Evolutionary conservation across 768 basidiomycete species (phyloP).

Genomic region (Pisolithus tinctorius): DNA sequence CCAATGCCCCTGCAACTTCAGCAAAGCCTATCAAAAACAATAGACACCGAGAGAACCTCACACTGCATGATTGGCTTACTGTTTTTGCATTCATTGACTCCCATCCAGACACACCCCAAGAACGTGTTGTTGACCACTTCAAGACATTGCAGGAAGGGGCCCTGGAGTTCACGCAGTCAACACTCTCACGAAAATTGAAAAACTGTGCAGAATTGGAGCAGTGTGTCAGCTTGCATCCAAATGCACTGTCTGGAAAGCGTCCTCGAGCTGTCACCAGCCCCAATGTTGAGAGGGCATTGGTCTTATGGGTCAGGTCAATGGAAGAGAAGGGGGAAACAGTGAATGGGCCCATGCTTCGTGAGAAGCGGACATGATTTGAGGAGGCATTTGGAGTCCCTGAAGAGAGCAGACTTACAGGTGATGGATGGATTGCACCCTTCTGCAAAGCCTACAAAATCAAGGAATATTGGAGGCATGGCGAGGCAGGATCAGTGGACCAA

Average conservation of each 20-base stretch:
- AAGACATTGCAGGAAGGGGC: not conserved
- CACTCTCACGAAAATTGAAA: not conserved
- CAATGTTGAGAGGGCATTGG: slow-evolving; percentile 26
- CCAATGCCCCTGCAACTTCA: not conserved
- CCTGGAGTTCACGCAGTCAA: not conserved
- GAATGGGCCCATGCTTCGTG: slow-evolving; percentile 1
- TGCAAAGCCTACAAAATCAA: slow-evolving; percentile 1
- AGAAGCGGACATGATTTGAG: slow-evolving; percentile 3
- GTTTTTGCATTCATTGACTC: not conserved
- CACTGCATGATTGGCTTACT: not conserved
- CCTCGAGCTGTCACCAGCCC: slow-evolving; percentile 25
- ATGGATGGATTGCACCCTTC: slow-evolving; percentile 4
- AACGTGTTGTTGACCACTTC: not conserved
- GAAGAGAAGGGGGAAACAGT: not conserved
- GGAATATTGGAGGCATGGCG: not conserved
- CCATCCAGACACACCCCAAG: not conserved
- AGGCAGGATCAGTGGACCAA: not conserved
- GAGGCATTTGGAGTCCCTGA: not conserved
- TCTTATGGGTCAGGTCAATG: slow-evolving; percentile 21
- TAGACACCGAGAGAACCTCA: not conserved
- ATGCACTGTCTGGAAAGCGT: slow-evolving; percentile 22
- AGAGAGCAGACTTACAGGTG: slow-evolving; percentile 1
- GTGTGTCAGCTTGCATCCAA: slow-evolving; percentile 12
- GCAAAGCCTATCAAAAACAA: not conserved
- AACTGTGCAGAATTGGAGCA: not conserved